Conservation (phyloP, 192 early-diverging fungal species). For the Dispira simplex region DNA sequence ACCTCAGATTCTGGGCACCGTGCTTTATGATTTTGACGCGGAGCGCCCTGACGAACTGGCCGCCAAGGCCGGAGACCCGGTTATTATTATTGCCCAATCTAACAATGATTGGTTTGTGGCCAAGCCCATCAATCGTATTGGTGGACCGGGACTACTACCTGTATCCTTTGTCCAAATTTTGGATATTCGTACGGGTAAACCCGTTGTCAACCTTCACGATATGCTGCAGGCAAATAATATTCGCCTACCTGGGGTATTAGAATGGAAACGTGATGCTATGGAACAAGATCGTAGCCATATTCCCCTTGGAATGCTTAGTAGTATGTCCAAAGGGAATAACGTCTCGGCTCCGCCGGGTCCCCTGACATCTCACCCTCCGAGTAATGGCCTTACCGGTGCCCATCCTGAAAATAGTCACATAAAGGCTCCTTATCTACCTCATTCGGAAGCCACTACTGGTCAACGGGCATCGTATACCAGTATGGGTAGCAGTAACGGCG, state of each 20-base stretch:
- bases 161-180: constrained; percentile 59
- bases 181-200: constrained; percentile 45
- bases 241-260: constrained; percentile 29
- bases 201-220: constrained; percentile 44
- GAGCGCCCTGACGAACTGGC: constrained; percentile 57
- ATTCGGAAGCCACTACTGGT: constrained; percentile 2
- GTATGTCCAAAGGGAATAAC: constrained; percentile 13
- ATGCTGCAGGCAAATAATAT: constrained; percentile 25
- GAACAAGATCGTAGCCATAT: constrained; percentile 34
- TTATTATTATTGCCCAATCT: constrained; percentile 63
- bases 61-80: constrained; percentile 48
- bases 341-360: too few relatives aligned
- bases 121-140: constrained; percentile 42
- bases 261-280: constrained; percentile 39
- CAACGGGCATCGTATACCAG: constrained; percentile 24
- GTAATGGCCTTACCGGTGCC: neutral
- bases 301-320: constrained; percentile 14
- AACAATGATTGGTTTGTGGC: constrained; percentile 69
- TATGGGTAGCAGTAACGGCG: constrained; percentile 25
- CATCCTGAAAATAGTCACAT: neutral
- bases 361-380: neutral
- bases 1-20: constrained; percentile 46
- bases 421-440: too few relatives aligned
- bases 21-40: constrained; percentile 57
- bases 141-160: constrained; percentile 57